These are phyloP conservation scores for Penicillium sp. DNA, from an alignment of 2,329 filamentous ascomycete genomes.

Conservation along the genomic window DNA sequence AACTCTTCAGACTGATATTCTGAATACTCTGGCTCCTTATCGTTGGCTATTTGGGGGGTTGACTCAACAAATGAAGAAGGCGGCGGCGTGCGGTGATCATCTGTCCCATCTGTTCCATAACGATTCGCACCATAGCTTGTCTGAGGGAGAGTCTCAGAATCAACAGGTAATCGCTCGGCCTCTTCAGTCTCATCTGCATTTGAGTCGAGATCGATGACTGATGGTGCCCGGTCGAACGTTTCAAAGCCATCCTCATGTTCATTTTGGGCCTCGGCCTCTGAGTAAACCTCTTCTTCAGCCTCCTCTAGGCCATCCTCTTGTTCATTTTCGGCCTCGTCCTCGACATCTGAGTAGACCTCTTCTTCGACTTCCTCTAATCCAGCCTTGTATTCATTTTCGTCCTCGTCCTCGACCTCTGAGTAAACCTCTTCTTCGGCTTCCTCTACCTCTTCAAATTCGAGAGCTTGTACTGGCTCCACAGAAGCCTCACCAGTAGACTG, in stretches of 20 bases:
- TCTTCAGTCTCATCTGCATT: neutral
- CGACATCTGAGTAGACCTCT: neutral
- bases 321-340: neutral
- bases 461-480: neutral
- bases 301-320: neutral
- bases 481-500: neutral
- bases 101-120: slow-evolving; percentile 21
- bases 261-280: neutral
- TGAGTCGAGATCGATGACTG: neutral
- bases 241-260: neutral
- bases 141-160: neutral
- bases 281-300: neutral
- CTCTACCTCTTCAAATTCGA: neutral
- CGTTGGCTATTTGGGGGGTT: neutral
- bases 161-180: neutral
- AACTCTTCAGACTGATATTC: neutral
- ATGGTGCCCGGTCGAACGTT: neutral
- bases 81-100: slow-evolving; percentile 3
- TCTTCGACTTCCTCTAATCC: neutral
- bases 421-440: neutral
- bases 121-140: slow-evolving; percentile 1
- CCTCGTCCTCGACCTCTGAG: neutral
- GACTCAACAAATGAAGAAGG: neutral
- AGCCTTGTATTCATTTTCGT: neutral
- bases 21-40: neutral